Evolutionary conservation across 257 asterid genomes (phyloP), one percentile per base, ranked within the genome.

Genomic region (Lithospermum erythrorhizon): DNA sequence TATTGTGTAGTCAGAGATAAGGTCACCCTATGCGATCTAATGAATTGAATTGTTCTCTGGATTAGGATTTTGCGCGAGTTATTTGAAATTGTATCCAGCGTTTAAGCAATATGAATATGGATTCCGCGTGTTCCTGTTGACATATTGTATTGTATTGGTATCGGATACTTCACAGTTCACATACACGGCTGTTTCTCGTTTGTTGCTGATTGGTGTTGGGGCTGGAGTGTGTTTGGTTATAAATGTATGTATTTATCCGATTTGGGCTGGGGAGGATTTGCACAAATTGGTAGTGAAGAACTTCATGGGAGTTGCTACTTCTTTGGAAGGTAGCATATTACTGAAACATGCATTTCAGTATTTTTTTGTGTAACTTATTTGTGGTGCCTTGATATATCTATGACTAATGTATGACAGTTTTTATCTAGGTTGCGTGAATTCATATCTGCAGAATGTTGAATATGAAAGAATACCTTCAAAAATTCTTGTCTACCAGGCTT

Each of bases 241-340:
- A 51, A 87, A 89, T 63, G 67, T 78, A 0, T 90, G 94, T 56
- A 35, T 90, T 63, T 90, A 70, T 24, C 97, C 97, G 63, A 90
- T 90, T 70, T 90, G 97, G 96, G 83, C 96, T 14, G 97, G 97
- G 30, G 97, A 90, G 62, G 95, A 90, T 79, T 72, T 90, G 87
- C 97, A 87, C 69, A 90, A 90, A 68, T 69, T 87, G 65, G 90
- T 87, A 2, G 95, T 83, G 27, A 84, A 83, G 59, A 90, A 90
- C 70, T 84, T 90, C 68, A 79, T 68, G 72, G 88, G 81, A n/a
- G 94, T 90, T 14, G 95, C 96, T 16, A 70, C 73, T 61, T 84
- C 96, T 68, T 71, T 90, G 48, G 95, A 90, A 83, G 96, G 97
- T 84, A 61, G 16, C 21, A 23, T 51, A 17, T 23, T 41, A 21